Base-by-base conservation (phyloP, 2,329 filamentous ascomycete genomes). In the Sporothrix globosa region DNA sequence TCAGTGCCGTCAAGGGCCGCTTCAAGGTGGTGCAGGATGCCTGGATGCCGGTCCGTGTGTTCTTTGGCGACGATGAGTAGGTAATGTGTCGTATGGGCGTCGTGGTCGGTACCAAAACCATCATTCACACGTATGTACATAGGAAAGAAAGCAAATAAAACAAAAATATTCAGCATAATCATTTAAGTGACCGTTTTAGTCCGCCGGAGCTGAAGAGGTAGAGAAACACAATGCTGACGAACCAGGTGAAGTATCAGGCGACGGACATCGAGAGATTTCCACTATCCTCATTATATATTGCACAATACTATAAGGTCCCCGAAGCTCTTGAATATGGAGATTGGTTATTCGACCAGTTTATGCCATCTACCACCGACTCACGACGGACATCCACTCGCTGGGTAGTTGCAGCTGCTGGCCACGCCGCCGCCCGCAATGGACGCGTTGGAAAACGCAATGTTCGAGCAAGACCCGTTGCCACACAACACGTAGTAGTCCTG, bases 11-110 rank as follows among this genome's bases (percentile, higher is more conserved):
- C 56, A 84, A 84, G 74, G 86, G 87, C 73, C 83, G 89, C 63
- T 90, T 90, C 82, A 91, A 88, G 83, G 86, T 88, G 73, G 91
- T 88, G 75, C 86, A 85, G 71, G 88, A 90, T 77, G 80, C 77
- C 48, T 90, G 87, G 87, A 77, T 88, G 73, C 88, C 88, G 0
- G 78, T 90, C 72, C 89, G 87, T 82, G 88, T 90, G 44, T 90
- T 91, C 83, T 88, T 89, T 77, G 87, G 87, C 10, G 87, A 89
- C 76, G 88, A 89, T 74, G 87, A 90, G 80, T 89, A 85, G 60
- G 27, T 4, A 30, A 30, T 30, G 27, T 30, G 27, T n/a, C n/a
- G n/a, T 4, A 2, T 30, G 27, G 27, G 27, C 27, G 27, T 4
- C 27, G 3, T 30, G 27, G 27, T 4, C 27, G 27, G 27, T 4